Base-by-base conservation (phyloP, 2,329 filamentous ascomycete species). In the Claviceps sp. region DNA sequence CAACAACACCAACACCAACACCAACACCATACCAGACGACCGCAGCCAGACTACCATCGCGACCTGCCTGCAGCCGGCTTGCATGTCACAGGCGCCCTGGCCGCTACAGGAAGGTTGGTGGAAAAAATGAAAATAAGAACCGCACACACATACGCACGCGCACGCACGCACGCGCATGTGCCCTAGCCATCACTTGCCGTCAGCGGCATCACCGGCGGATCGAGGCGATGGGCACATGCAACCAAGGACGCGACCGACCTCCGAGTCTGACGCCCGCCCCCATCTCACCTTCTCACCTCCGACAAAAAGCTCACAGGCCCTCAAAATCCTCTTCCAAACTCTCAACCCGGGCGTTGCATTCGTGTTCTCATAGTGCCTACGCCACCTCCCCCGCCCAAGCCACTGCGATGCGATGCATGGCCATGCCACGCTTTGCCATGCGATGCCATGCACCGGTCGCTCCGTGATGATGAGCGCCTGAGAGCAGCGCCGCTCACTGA, bases 401-500 rank as follows among this genome's bases (percentile, higher is more conserved):
- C 38, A 43, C 40, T 8, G 38, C 11, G 26, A 18, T 49, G 48
- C 48, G 24, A 37, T 50, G 48, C 40, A 4, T 7, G 24, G 40
- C 45, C 5, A 14, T 36, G 48, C 30, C 2, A 14, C 18, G 44
- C 44, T 7, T 16, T 44, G 42, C 24, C 24, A 36, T 42, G 38
- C 40, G 5, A 43, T 43, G 48, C 40, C 9, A 43, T 43, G 48
- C 48, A 43, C n/a, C 26, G 40, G 24, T 37, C 48, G 34, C 18
- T 26, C 14, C 22, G 26, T 30, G 24, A 22, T 22, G 22, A 4
- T 22, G 22, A 18, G 6, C 30, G 43, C 43, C 48, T 24, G 40
- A 49, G 40, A 49, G 22, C 48, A 49, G 26, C 48, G n/a, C 9
- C 20, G 30, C 48, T 43, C 48, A 36, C 48, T 44, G 41, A 38